Evolutionary conservation across 192 early-diverging fungal genomes (phyloP), one percentile per base, ranked within the genome.

Genomic region (Allomyces javanicus): DNA sequence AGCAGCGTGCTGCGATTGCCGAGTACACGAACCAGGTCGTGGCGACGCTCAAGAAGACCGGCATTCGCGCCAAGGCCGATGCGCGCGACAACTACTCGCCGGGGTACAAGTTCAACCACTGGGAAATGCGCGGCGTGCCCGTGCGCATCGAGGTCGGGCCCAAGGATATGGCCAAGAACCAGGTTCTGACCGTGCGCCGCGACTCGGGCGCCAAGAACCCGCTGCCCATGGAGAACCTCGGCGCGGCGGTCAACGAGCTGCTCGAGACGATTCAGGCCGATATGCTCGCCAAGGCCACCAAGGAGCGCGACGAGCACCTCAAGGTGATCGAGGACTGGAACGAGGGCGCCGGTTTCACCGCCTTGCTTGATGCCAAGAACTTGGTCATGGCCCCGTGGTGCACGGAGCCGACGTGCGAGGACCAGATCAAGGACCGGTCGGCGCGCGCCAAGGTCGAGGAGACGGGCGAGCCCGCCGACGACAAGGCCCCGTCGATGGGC

Each of bases 21-120:
- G 86, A 83, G 26, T 87, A 83, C 61, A 83, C 86, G 67, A 79
- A 87, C n/a, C 78, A 85, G 50, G 77, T 89, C 22, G 82, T 81
- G 63, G 75, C 74, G 23, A 81, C 74, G 24, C 76, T 96, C 69
- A 84, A 87, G 69, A 74, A 70, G 62, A 80, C 72, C 40, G 91
- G 91, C 63, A 76, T 96, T 33, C 82, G 88, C 22, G 87, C 82
- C 67, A 87, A 91, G 70, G 72, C 84, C 10, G 94, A 96, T 71
- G 64, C 81, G 62, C 79, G 94, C 62, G 84, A 90, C 24, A 86
- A 83, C 71, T 89, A 92, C 84, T 88, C 90, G 26, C 88, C 94
- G 65, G 94, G 93, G 17, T 92, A 86, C 83, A 99, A 99, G 79
- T 99, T 90, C 87, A 96, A 90, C 83, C 93, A 97, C 81, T 99